Evolutionary conservation across 192 early-diverging fungal genomes (phyloP), one percentile per base, ranked within the genome.

Genomic region (Helicostylum pulchrum): DNA sequence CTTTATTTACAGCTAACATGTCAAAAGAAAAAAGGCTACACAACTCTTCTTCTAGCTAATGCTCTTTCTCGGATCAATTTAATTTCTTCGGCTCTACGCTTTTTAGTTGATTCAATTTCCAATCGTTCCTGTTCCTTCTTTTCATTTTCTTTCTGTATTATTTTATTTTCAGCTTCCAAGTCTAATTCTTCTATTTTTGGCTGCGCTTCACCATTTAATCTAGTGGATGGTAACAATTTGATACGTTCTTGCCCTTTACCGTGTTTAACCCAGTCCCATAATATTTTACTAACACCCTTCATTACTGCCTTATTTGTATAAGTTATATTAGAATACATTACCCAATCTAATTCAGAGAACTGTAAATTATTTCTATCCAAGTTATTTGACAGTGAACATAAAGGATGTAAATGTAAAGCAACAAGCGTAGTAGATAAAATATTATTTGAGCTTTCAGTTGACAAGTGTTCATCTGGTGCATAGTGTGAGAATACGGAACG

Each of bases 291-390:
- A 11, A 91, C 92, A 65, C 90, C 92, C 58, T 90, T 94, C 97
- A 99, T 97, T 52, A 95, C 92, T 61, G 96, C 97, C 68, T 93
- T 96, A 61, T 87, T 90, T 17, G 95, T 97, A 81, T 94, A 90
- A 9, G 96, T 85, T 8, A 99, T 83, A 53, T 93, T 87, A 62
- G 94, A 89, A 70, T 99, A 99, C 19, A 97, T 86, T 34, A 99
- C 88, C 87, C 96, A 99, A 61, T 97, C 94, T 23, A 96, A 80
- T 50, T 88, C 78, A 0, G 61, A 47, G 19, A 61, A 63, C 56
- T 68, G 53, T 43, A 75, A 71, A 46, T 67, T 68, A 15, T 70
- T 69, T n/a, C 68, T 52, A 34, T 82, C 81, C 49, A 79, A 76
- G 36, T 87, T 88, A 74, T 93, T 87, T 63, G 93, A 92, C 54